Conservation (phyloP, 1,284 basidiomycete species). For the Bjerkandera adusta region DNA sequence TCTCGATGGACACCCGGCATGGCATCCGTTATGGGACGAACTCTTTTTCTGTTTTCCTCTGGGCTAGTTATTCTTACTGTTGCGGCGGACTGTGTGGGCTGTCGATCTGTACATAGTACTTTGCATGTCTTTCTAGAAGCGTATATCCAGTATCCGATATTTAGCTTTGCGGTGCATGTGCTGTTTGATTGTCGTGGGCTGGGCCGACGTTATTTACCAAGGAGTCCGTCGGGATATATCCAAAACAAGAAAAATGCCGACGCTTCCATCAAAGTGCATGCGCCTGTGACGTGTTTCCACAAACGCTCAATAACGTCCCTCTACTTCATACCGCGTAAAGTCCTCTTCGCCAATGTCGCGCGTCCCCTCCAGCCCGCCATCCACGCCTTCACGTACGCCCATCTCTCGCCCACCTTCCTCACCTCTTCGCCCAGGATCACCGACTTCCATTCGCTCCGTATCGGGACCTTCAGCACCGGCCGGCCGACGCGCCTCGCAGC, state of each 20-base stretch:
- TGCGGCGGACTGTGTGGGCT: too few species aligned
- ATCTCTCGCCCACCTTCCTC: constrained; percentile 23
- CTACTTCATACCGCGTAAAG: neutral
- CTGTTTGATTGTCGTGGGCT: neutral
- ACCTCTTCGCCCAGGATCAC: constrained; percentile 27
- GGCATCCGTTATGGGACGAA: too few species aligned
- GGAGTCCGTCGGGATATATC: too few species aligned
- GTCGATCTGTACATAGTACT: too few species aligned
- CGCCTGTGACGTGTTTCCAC: neutral
- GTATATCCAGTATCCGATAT: too few species aligned
- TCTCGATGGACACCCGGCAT: too few species aligned
- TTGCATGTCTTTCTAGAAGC: too few species aligned
- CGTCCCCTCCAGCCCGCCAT: constrained; percentile 11
- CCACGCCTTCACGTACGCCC: constrained; percentile 2
- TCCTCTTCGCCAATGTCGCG: constrained; percentile 7
- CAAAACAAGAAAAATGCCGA: too few species aligned
- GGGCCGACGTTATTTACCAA: too few species aligned
- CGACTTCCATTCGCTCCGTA: constrained; percentile 15
- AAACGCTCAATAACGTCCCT: neutral
- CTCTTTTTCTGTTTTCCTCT: too few species aligned
- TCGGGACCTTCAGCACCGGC: neutral
- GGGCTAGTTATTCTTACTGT: too few species aligned
- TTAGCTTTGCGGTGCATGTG: too few species aligned
- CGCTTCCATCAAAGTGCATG: neutral
- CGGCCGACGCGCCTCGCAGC: neutral